These are phyloP conservation scores for Entrophospora sp. DNA, from an alignment of 192 early-diverging fungal genomes.

Conservation along the genomic window DNA sequence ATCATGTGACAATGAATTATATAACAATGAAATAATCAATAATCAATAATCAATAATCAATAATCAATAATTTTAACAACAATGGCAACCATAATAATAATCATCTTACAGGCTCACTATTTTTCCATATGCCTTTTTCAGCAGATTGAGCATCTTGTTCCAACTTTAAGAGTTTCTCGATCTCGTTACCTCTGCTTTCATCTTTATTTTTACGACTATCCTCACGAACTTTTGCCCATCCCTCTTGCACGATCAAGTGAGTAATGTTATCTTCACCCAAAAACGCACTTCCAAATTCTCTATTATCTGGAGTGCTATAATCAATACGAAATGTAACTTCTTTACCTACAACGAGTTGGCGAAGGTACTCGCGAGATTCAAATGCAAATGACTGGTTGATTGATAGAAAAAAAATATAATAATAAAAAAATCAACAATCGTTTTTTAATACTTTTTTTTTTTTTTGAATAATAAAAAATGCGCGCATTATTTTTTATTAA, in stretches of 20 bases:
- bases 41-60: too few species aligned
- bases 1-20: too few species aligned
- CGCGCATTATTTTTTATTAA: neutral
- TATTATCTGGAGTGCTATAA: conserved; percentile 61
- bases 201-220: conserved; percentile 38
- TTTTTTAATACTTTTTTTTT: too few species aligned
- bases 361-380: conserved; percentile 83
- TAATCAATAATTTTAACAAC: neutral
- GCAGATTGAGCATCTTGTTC: conserved; percentile 66
- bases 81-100: neutral
- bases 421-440: too few species aligned
- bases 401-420: too few species aligned
- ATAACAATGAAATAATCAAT: too few species aligned
- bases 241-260: conserved; percentile 64
- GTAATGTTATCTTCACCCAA: conserved; percentile 57
- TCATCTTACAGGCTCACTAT: conserved; percentile 38
- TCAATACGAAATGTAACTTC: conserved; percentile 76
- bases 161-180: conserved; percentile 45
- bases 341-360: conserved; percentile 80
- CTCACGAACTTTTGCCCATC: conserved; percentile 77
- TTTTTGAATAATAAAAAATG: conserved; percentile 24
- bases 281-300: conserved; percentile 56
- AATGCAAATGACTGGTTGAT: conserved; percentile 77
- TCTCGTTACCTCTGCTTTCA: conserved; percentile 28
- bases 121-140: conserved; percentile 73